Conservation (phyloP, 768 basidiomycete species). For the Russula dissimulans region DNA sequence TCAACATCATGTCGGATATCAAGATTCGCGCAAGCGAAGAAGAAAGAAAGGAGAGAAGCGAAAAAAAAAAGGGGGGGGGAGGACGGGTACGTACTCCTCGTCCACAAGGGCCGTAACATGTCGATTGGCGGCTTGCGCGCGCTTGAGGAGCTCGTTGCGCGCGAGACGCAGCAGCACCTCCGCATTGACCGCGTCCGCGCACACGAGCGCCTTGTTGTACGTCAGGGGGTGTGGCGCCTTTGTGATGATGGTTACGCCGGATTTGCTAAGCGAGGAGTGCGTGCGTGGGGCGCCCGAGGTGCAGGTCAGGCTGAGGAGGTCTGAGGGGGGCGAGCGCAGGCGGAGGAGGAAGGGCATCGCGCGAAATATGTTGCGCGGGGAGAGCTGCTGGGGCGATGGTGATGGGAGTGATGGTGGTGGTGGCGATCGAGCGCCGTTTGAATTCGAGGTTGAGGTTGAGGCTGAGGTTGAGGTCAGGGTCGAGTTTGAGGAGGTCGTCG, state of each 20-base stretch:
- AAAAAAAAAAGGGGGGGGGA: neutral
- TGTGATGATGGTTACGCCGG: neutral
- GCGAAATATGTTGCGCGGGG: slow-evolving; percentile 15
- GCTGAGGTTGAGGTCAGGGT: too few species aligned
- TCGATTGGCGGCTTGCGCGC: slow-evolving; percentile 39
- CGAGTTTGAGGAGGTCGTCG: too few species aligned
- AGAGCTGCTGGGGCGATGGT: neutral
- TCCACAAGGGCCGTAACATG: slow-evolving; percentile 58
- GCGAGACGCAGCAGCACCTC: slow-evolving; percentile 10
- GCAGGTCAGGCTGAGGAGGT: slow-evolving; percentile 5
- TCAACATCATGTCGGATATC: slow-evolving; percentile 2
- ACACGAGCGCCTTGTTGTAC: slow-evolving; percentile 6
- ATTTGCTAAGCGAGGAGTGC: neutral
- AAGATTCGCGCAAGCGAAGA: neutral
- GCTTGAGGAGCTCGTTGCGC: slow-evolving; percentile 34
- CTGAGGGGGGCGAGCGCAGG: slow-evolving; percentile 1
- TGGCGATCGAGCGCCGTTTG: too few species aligned
- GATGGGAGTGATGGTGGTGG: neutral
- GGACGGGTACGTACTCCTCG: slow-evolving; percentile 46
- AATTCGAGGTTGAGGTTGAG: too few species aligned
- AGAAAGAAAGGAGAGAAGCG: neutral
- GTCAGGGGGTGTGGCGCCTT: neutral
- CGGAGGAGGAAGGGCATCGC: slow-evolving; percentile 9
- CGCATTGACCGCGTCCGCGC: slow-evolving; percentile 14
- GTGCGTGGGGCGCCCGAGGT: slow-evolving; percentile 7